Evolutionary conservation across 202 grass and related monocot species (phyloP).

Genomic region (Alloteropsis angusta): DNA sequence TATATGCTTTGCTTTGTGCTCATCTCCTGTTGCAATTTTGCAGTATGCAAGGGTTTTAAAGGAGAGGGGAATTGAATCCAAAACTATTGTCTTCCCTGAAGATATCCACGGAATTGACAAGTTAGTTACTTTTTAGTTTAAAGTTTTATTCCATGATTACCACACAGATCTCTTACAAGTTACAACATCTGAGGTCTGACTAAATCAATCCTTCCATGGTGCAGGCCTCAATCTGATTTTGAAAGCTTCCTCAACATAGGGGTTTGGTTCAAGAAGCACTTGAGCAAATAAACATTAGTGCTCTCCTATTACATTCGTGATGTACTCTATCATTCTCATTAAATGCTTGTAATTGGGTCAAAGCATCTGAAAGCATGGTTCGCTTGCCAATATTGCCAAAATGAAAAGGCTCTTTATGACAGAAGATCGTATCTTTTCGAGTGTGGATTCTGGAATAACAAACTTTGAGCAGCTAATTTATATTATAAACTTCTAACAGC

Average conservation of each 20-base stretch:
- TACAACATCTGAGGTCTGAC: background rate
- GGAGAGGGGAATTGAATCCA: conserved; percentile 74
- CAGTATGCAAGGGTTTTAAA: conserved; percentile 84
- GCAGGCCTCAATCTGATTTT: conserved; percentile 81
- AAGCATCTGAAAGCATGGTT: background rate
- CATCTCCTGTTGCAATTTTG: background rate
- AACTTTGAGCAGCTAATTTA: background rate
- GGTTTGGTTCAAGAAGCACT: conserved; percentile 95
- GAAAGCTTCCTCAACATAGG: conserved; percentile 93
- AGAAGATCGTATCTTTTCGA: background rate
- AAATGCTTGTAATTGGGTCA: conserved; percentile 25
- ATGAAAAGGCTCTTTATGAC: background rate
- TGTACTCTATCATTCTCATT: conserved; percentile 3
- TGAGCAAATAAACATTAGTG: conserved; percentile 41
- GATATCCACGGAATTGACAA: conserved; percentile 86
- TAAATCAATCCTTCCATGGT: conserved; percentile 19
- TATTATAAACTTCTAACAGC: background rate
- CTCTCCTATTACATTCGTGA: background rate
- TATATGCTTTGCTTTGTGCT: background rate
- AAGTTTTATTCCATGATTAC: conserved; percentile 3
- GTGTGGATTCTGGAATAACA: background rate
- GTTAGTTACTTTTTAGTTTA: conserved; percentile 36
- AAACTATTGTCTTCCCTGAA: conserved; percentile 81
- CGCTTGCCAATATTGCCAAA: background rate
- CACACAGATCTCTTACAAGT: background rate